Evolutionary conservation across 2,329 filamentous ascomycete genomes (phyloP).

Genomic region (Monosporascus sp.): DNA sequence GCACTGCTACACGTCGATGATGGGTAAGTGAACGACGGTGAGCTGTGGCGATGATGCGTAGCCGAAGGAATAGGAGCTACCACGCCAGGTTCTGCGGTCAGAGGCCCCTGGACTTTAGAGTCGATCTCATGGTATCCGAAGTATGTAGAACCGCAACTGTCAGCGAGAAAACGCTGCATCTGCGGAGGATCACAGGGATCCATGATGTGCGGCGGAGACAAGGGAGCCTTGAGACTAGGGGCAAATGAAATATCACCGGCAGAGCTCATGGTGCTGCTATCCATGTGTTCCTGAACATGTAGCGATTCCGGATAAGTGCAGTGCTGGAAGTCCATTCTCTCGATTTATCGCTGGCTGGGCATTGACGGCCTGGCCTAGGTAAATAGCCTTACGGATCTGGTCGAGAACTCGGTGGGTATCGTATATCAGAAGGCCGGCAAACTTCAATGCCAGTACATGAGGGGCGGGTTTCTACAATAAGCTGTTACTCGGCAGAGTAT

Average conservation of each 20-base stretch:
- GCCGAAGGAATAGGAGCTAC: constrained; percentile 14
- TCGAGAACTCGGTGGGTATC: background rate
- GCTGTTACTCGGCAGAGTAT: background rate
- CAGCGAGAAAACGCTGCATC: constrained; percentile 25
- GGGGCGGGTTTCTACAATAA: background rate
- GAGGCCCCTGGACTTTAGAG: constrained; percentile 10
- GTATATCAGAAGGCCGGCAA: background rate
- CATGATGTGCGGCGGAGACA: constrained; percentile 9
- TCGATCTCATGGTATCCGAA: constrained; percentile 16
- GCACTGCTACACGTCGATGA: constrained; percentile 32
- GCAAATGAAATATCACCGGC: constrained; percentile 18
- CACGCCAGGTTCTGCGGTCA: constrained; percentile 8
- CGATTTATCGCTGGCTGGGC: background rate
- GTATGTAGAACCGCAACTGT: constrained; percentile 21
- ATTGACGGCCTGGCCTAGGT: background rate
- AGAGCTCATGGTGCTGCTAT: constrained; percentile 8
- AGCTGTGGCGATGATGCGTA: constrained; percentile 25
- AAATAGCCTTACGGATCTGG: background rate
- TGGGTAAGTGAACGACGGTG: constrained; percentile 33
- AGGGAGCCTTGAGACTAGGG: constrained; percentile 19
- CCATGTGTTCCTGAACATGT: constrained; percentile 7
- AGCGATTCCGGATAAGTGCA: constrained; percentile 12
- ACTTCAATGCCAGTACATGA: background rate
- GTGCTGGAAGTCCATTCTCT: constrained; percentile 13
- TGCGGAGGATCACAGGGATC: constrained; percentile 16